Percentiles rank a stretch among this genome's conserved stretches.
These are phyloP conservation scores for Gyromitra esculenta DNA, from an alignment of 2,329 filamentous ascomycete genomes.

Conservation along the genomic window DNA sequence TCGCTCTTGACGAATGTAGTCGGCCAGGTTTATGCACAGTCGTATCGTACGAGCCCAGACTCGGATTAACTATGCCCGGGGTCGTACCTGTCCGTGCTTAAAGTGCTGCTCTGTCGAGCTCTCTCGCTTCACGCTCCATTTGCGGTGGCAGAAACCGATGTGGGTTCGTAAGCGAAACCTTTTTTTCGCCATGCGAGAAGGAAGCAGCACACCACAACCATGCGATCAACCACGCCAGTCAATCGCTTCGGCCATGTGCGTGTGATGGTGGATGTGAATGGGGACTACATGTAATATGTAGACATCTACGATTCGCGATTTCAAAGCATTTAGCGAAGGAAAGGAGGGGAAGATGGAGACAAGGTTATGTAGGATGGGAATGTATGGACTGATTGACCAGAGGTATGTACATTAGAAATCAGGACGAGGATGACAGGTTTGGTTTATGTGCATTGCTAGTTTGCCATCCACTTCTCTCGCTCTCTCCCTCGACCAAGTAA, in stretches of 20 bases:
- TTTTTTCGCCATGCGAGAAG: constrained; percentile 17
- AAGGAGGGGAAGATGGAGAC: neutral
- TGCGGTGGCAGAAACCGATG: constrained; percentile 33
- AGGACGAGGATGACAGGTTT: constrained; percentile 14
- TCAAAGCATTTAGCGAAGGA: constrained; percentile 12
- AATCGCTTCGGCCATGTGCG: neutral
- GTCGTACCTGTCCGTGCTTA: constrained; percentile 26
- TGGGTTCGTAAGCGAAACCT: constrained; percentile 31
- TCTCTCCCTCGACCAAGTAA: neutral
- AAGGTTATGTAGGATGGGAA: neutral
- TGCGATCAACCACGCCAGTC: neutral
- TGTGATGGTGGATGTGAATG: no score
- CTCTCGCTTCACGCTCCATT: constrained; percentile 30
- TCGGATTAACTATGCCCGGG: constrained; percentile 29
- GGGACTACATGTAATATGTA: no score
- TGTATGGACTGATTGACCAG: neutral
- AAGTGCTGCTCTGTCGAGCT: constrained; percentile 7
- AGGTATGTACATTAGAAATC: constrained; percentile 37
- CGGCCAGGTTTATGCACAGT: neutral
- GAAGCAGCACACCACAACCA: neutral
- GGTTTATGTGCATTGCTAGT: constrained; percentile 19
- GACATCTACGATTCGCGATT: constrained; percentile 12
- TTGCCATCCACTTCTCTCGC: neutral
- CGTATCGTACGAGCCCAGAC: constrained; percentile 22
- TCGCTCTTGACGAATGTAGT: constrained; percentile 1